These are phyloP conservation scores for Juncus inflexus DNA, from an alignment of 176 grass and related monocot species.

Conservation along the genomic window DNA sequence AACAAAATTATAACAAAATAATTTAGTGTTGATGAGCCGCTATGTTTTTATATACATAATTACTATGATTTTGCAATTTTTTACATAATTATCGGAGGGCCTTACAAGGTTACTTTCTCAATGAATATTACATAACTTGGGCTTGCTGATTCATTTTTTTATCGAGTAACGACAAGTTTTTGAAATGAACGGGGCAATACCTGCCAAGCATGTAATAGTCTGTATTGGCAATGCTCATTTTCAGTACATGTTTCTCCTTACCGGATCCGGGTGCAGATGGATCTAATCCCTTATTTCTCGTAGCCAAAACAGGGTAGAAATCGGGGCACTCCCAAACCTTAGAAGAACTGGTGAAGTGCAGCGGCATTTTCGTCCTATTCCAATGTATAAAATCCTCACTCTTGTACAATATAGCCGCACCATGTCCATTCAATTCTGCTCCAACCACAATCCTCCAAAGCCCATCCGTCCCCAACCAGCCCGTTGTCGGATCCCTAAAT, in stretches of 20 bases:
- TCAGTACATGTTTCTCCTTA: constrained; percentile 64
- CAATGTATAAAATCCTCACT: constrained; percentile 60
- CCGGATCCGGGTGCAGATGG: constrained; percentile 31
- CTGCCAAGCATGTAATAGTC: constrained; percentile 74
- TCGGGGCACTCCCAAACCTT: constrained; percentile 77
- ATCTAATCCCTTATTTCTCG: constrained; percentile 47
- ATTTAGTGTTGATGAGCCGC: too few species aligned
- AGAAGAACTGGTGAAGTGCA: constrained; percentile 49
- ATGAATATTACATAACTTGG: too few species aligned
- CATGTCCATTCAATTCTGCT: constrained; percentile 39
- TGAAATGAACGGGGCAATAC: constrained; percentile 16
- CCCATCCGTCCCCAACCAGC: constrained; percentile 67
- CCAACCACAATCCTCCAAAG: constrained; percentile 65
- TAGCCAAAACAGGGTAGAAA: constrained; percentile 40
- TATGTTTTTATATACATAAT: constrained; percentile 1
- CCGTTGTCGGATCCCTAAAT: constrained; percentile 85
- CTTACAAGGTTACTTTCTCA: not conserved
- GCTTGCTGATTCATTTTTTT: too few species aligned
- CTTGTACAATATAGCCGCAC: constrained; percentile 55
- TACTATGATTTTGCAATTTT: too few species aligned
- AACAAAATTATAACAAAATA: too few species aligned
- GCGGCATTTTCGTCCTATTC: constrained; percentile 42
- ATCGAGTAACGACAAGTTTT: not conserved
- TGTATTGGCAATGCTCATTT: constrained; percentile 38
- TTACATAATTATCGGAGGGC: too few species aligned